phyloP scores from a whole-genome alignment of 2,329 filamentous ascomycete genomes.

The Beauveria varroae region DNA sequence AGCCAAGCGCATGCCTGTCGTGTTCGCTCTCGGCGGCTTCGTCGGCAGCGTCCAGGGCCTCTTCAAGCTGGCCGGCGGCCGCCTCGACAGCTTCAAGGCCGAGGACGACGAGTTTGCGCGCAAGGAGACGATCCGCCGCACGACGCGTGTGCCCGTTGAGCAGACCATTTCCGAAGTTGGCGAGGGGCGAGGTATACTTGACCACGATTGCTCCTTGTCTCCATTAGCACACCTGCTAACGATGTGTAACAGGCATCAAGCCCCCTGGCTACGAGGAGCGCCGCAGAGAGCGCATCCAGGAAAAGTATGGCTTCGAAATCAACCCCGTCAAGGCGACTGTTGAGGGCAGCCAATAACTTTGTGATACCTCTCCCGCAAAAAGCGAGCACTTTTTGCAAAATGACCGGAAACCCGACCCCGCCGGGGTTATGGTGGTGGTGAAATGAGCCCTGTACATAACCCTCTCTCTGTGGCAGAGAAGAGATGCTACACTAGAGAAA shows the following conservation, averaged over 20 bases:
- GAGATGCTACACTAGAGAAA: slow-evolving; percentile 34
- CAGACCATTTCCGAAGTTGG: slow-evolving; percentile 77
- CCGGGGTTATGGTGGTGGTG: slow-evolving; percentile 12
- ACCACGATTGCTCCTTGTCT: background rate
- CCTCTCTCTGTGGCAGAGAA: slow-evolving; percentile 25
- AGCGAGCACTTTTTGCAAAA: background rate
- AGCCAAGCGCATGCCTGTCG: slow-evolving; percentile 54
- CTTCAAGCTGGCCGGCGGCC: slow-evolving; percentile 62
- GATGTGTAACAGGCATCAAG: slow-evolving; percentile 56
- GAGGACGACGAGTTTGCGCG: slow-evolving; percentile 65
- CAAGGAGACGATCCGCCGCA: slow-evolving; percentile 67
- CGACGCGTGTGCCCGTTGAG: slow-evolving; percentile 65
- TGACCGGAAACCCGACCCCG: slow-evolving; percentile 4
- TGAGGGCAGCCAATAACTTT: slow-evolving; percentile 33
- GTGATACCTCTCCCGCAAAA: background rate
- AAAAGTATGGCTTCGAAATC: slow-evolving; percentile 83
- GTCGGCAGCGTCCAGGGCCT: slow-evolving; percentile 52
- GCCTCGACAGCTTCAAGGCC: slow-evolving; percentile 43
- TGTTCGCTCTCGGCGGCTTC: slow-evolving; percentile 57
- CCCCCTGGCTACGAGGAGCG: slow-evolving; percentile 79
- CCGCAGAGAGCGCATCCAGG: slow-evolving; percentile 71
- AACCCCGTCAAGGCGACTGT: slow-evolving; percentile 51
- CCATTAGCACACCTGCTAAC: slow-evolving; percentile 11
- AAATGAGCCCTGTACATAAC: slow-evolving; percentile 26
- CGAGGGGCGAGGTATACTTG: slow-evolving; percentile 70